phyloP scores from a whole-genome alignment of 2,329 filamentous ascomycete species.

The Microdochium paspali region DNA sequence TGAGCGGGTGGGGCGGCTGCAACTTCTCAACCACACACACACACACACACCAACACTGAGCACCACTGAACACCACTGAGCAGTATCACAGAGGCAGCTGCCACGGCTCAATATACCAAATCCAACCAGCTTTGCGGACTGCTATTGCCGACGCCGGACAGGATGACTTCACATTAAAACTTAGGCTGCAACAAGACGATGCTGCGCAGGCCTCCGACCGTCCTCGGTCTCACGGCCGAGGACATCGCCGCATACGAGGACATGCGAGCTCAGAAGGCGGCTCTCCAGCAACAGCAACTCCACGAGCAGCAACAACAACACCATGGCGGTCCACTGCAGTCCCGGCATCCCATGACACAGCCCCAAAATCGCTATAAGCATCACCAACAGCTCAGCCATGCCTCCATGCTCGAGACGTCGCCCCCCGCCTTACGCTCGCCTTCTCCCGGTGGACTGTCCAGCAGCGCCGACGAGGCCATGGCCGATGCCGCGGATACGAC shows the following conservation, averaged over 20 bases:
- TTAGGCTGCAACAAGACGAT: slow-evolving; percentile 24
- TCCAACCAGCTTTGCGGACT: too few relatives aligned
- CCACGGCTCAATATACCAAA: too few relatives aligned
- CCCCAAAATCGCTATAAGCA: background rate
- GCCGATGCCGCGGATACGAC: slow-evolving; percentile 6
- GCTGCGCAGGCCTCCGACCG: slow-evolving; percentile 60
- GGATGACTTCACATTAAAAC: too few relatives aligned
- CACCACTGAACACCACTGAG: too few relatives aligned
- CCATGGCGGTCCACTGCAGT: background rate
- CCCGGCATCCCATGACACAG: background rate
- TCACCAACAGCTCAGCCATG: background rate
- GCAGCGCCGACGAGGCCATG: slow-evolving; percentile 14
- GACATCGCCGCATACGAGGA: slow-evolving; percentile 65
- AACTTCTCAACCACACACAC: too few relatives aligned
- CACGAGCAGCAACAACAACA: background rate
- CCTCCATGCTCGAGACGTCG: background rate
- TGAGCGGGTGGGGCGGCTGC: too few relatives aligned
- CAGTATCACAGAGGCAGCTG: too few relatives aligned
- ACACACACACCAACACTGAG: too few relatives aligned
- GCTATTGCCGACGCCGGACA: too few relatives aligned
- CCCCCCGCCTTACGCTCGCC: slow-evolving; percentile 10
- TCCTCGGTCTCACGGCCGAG: slow-evolving; percentile 57
- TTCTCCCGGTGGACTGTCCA: slow-evolving; percentile 3
- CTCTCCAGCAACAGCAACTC: background rate
- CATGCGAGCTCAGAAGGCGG: slow-evolving; percentile 29